Evolutionary conservation across 495 filamentous ascomycete species (phyloP), one percentile per base, ranked within the genome.

Genomic region (Annulohypoxylon nitens): DNA sequence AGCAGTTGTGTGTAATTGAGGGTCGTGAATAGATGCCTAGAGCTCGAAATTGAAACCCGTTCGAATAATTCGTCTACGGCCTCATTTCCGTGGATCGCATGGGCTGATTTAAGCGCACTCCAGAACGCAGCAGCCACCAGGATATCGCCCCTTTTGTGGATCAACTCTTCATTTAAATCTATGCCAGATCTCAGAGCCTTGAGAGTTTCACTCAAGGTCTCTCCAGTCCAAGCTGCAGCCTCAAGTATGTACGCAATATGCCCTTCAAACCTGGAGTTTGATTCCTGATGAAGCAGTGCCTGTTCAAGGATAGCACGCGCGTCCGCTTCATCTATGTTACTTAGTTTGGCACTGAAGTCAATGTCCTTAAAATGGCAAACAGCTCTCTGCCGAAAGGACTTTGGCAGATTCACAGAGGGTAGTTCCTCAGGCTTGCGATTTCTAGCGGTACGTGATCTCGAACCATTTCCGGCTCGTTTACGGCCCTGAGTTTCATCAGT

Each of bases 371-470:
- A 48, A 30, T 75, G 70, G 64, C 69, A 73, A 1, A 84, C 76
- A 59, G 81, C 81, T 1, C 68, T 34, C 26, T 80, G 66, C 41
- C 78, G 57, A 73, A 89, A 88, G 59, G 81, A 84, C 8, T 75
- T 68, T 7, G 86, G 84, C 20, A 88, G 36, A 20, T 78, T 64
- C 3, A 86, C 70, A 18, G 82, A 78, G 2, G 86, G 83, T 0
- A 84, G 41, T 26, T 81, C 77, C 54, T 85, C 80, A 14, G 82
- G 78, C 63, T 79, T 77, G 53, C 81, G 80, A 69, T 68, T 77
- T 37, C 84, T 78, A 43, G 50, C 48, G n/a, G 76, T 73, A 30
- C 85, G 81, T 51, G 79, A 70, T 62, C 80, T 81, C 34, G 80
- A 81, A 20, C 81, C 79, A 70, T 79, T 81, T 54, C 72, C 72